Evolutionary conservation across 2,329 filamentous ascomycete genomes (phyloP).

Genomic region (Cercospora sp.): DNA sequence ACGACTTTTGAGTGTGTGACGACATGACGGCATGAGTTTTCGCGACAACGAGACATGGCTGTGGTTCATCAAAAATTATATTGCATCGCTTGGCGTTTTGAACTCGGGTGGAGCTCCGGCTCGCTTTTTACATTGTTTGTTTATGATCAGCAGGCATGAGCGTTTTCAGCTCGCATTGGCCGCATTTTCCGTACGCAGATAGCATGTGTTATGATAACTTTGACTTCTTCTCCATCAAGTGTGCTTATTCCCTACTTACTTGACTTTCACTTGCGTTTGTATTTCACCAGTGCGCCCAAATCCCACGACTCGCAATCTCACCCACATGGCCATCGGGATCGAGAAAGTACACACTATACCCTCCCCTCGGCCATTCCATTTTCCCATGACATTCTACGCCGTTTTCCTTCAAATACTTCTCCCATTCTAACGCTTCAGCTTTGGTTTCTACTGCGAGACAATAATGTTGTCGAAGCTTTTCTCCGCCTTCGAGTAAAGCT

Average conservation of each 20-base stretch:
- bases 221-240: background rate
- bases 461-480: slow-evolving; percentile 17
- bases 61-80: background rate
- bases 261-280: background rate
- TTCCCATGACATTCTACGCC: slow-evolving; percentile 11
- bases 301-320: slow-evolving; percentile 20
- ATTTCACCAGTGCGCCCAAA: slow-evolving; percentile 18
- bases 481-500: slow-evolving; percentile 1
- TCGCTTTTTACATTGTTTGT: background rate
- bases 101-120: background rate
- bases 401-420: slow-evolving; percentile 9
- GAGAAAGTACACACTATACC: slow-evolving; percentile 22
- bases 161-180: background rate
- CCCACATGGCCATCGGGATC: slow-evolving; percentile 22
- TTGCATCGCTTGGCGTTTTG: slow-evolving; percentile 4
- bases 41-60: background rate
- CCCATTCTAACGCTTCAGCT: slow-evolving; percentile 15
- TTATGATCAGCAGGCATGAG: background rate
- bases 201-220: slow-evolving; percentile 1
- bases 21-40: slow-evolving; percentile 1
- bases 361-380: slow-evolving; percentile 19
- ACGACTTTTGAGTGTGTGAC: background rate
- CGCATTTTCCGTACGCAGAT: background rate
- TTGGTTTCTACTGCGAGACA: slow-evolving; percentile 17
- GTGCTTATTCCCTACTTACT: background rate